Conservation (phyloP, 1,139 yeast species). For the Saccharomyces pastorianus region DNA sequence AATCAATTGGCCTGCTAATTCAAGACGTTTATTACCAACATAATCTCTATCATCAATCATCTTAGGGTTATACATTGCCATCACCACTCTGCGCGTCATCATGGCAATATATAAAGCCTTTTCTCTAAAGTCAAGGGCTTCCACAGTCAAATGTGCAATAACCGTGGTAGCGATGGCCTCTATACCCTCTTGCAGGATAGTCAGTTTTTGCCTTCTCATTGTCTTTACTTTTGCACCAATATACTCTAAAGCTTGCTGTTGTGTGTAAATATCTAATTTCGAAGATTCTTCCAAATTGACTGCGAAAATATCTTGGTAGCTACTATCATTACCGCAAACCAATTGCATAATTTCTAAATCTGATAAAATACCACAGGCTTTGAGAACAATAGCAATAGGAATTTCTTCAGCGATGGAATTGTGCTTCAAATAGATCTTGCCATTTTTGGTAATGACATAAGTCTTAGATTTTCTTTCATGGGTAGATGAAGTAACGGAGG, state of each 20-base stretch:
- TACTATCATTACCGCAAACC: slow-evolving; percentile 83
- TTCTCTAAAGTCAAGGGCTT: slow-evolving; percentile 81
- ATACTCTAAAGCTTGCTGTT: slow-evolving; percentile 86
- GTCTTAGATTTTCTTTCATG: slow-evolving; percentile 97
- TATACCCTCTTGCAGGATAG: slow-evolving; percentile 85
- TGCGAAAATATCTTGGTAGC: slow-evolving; percentile 85
- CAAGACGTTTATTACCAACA: slow-evolving; percentile 95
- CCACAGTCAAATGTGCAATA: slow-evolving; percentile 87
- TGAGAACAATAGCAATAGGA: slow-evolving; percentile 85
- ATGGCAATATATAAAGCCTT: slow-evolving; percentile 90
- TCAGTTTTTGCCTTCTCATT: slow-evolving; percentile 77
- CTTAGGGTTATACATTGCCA: slow-evolving; percentile 91
- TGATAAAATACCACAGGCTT: slow-evolving; percentile 91
- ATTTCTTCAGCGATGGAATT: slow-evolving; percentile 92
- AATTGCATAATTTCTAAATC: slow-evolving; percentile 90
- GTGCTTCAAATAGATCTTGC: slow-evolving; percentile 82
- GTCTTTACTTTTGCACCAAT: slow-evolving; percentile 90
- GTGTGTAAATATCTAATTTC: slow-evolving; percentile 76
- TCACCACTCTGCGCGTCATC: slow-evolving; percentile 92
- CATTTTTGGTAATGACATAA: slow-evolving; percentile 86
- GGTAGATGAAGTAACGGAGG: slow-evolving; percentile 94
- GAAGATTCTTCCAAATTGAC: slow-evolving; percentile 93
- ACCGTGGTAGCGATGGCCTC: slow-evolving; percentile 96
- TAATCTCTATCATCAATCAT: slow-evolving; percentile 98
- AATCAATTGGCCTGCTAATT: slow-evolving; percentile 95